Evolutionary conservation across 768 basidiomycete genomes (phyloP), one percentile per base, ranked within the genome.

Genomic region (Hebeloma cylindrosporum): DNA sequence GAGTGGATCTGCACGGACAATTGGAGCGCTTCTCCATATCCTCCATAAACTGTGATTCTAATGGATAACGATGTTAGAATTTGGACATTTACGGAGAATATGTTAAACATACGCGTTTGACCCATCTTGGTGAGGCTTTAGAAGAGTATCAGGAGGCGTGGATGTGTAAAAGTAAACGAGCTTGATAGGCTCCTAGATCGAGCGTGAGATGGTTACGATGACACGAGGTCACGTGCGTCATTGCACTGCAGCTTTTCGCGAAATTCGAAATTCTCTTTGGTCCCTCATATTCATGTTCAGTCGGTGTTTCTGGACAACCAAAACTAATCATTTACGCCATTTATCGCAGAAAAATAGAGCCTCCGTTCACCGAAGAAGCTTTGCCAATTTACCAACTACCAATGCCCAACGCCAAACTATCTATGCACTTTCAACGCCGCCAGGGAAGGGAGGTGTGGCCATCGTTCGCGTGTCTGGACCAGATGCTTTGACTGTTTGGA

Each of bases 1-100:
- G 36, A 22, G 18, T 28, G 34, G 17, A 27, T 39, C 6, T n/a
- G 22, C 30, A 82, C 92, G 61, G 58, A 99, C 96, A 99, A 68
- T 99, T 99, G 63, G 96, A 93, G 60, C 83, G 84, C 78, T 79
- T 87, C 74, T 94, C 86, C 88, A 98, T 93, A 70, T 97, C 93
- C 76, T 91, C 88, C 84, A 97, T 92, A 56, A 97, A 93, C 69
- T 93, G 90, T 41, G 93, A 95, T 54, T 78, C 90, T 91, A 26
- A 28, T 40, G 11, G 36, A 34, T 36, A 27, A 39, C 43, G 20
- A 11, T 13, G 40, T 50, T 41, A 52, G 40, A 25, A 16, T 26
- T 20, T 42, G 32, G 9, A 10, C 36, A 34, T 20, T 22, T 9
- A 33, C 25, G 18, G 27, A 7, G 23, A 14, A 27, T 33, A n/a